Conservation (phyloP, 106 monocot species). For the Dendrobium huoshanense region DNA sequence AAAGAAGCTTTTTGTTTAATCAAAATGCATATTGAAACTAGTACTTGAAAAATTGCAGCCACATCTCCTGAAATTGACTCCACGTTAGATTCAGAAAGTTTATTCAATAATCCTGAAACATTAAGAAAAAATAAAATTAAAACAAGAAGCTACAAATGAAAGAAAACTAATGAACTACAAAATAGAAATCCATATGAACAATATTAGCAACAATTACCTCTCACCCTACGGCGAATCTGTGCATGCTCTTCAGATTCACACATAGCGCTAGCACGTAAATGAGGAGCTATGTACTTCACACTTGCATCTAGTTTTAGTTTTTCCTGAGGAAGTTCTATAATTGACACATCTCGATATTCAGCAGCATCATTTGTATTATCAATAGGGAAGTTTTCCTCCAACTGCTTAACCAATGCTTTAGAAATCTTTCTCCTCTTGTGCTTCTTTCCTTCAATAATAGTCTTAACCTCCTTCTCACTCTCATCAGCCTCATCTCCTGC, state of each 20-base stretch:
- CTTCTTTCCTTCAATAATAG: conserved; percentile 14
- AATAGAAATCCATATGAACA: not conserved
- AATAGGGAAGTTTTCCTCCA: conserved; percentile 4
- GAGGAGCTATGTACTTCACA: conserved; percentile 65
- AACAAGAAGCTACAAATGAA: not conserved
- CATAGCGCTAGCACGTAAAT: conserved; percentile 30
- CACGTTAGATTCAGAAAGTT: conserved; percentile 72
- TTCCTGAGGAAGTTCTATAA: conserved; percentile 12
- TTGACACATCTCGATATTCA: not conserved
- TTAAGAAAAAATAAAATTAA: not conserved
- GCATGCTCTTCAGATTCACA: conserved; percentile 66
- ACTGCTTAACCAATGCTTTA: conserved; percentile 1
- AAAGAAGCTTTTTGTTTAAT: not conserved
- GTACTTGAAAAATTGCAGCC: conserved; percentile 66
- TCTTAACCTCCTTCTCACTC: not conserved
- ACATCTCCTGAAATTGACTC: conserved; percentile 72
- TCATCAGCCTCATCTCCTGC: not conserved
- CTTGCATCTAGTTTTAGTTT: not conserved
- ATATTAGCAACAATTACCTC: conserved; percentile 37
- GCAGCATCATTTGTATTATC: not conserved
- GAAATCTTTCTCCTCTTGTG: conserved; percentile 25
- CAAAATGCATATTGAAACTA: not conserved
- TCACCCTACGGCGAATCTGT: conserved; percentile 59
- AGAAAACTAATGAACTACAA: not conserved
- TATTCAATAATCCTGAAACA: conserved; percentile 58